Conservation (phyloP, 2,329 filamentous ascomycete species). For the Alternaria panax region DNA sequence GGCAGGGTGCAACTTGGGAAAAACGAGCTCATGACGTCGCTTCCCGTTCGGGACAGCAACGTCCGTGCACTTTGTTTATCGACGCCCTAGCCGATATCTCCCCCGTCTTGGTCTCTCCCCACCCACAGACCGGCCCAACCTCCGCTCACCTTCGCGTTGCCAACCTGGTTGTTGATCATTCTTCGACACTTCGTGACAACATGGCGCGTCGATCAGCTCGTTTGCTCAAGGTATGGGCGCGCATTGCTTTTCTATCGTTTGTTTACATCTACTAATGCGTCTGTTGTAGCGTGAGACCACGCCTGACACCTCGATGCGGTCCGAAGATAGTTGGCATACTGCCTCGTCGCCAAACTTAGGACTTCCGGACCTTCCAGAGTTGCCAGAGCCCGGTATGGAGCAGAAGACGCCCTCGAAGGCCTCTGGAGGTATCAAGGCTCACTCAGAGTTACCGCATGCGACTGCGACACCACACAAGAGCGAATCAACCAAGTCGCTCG, state of each 20-base stretch:
- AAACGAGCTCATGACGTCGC: constrained; percentile 19
- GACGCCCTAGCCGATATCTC: constrained; percentile 22
- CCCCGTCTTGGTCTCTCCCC: constrained; percentile 21
- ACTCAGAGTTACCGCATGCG: constrained; percentile 35
- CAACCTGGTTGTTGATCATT: constrained; percentile 7
- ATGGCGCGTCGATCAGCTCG: constrained; percentile 50
- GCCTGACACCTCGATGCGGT: constrained; percentile 21
- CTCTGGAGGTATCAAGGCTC: constrained; percentile 19
- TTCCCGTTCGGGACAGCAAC: constrained; percentile 6
- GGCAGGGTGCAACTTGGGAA: too few species aligned
- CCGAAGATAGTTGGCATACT: constrained; percentile 39
- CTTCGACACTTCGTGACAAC: constrained; percentile 19
- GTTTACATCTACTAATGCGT: constrained; percentile 41
- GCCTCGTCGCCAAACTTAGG: constrained; percentile 33
- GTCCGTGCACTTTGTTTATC: constrained; percentile 31
- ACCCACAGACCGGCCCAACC: constrained; percentile 37
- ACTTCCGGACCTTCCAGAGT: constrained; percentile 31
- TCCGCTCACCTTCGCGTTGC: constrained; percentile 20
- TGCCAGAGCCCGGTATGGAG: constrained; percentile 24
- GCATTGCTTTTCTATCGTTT: constrained; percentile 19
- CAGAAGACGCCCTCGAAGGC: constrained; percentile 36
- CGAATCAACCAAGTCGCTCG: constrained; percentile 31
- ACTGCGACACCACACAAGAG: constrained; percentile 53
- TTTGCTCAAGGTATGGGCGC: constrained; percentile 44
- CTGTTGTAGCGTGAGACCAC: constrained; percentile 38